phyloP scores from a whole-genome alignment of 2,329 filamentous ascomycete genomes.

The Fusarium ramigenum region DNA sequence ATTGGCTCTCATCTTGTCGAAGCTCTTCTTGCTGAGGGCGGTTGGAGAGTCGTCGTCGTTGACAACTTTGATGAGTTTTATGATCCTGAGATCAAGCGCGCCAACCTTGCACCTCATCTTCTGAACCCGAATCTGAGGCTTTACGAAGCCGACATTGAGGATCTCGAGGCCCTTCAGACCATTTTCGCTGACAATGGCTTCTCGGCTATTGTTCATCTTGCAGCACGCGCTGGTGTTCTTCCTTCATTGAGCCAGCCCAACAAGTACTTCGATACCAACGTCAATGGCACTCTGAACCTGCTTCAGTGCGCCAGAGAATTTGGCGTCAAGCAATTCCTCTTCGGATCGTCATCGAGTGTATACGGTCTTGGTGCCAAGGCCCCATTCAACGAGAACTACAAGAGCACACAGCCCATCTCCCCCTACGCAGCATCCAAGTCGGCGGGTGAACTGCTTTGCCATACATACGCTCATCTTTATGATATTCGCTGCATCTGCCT shows the following conservation, averaged over 20 bases:
- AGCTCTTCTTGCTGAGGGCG: conserved; percentile 2
- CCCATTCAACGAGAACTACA: conserved; percentile 6
- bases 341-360: conserved; percentile 11
- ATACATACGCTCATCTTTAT: conserved; percentile 9
- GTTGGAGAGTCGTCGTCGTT: conserved; percentile 8
- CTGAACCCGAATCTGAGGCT: not conserved
- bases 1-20: conserved; percentile 17
- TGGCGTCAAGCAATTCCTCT: conserved; percentile 4
- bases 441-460: not conserved
- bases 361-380: conserved; percentile 4
- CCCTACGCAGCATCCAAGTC: conserved; percentile 11
- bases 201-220: not conserved
- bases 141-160: conserved; percentile 13
- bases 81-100: conserved; percentile 10
- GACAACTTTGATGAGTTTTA: conserved; percentile 19
- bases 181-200: conserved; percentile 4
- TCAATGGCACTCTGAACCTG: conserved; percentile 10
- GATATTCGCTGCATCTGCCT: conserved; percentile 13
- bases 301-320: conserved; percentile 7
- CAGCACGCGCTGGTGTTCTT: conserved; percentile 8
- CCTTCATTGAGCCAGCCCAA: not conserved
- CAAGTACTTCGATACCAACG: conserved; percentile 10
- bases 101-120: conserved; percentile 5
- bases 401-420: not conserved
- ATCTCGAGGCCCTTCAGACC: not conserved